Base-by-base conservation (phyloP, 768 basidiomycete species). In the Macrolepiota albuminosa region DNA sequence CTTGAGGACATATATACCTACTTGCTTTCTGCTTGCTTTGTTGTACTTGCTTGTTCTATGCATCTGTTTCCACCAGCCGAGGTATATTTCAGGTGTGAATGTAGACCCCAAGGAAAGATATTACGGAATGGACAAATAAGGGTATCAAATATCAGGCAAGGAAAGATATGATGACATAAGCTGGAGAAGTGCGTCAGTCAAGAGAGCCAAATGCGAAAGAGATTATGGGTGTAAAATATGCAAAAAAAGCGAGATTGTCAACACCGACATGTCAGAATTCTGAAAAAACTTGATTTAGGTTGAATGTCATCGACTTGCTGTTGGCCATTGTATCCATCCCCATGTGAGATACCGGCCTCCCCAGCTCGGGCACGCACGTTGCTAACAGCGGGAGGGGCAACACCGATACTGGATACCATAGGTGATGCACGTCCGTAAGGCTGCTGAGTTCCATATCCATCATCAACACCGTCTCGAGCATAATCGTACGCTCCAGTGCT, bases 251-350 rank as follows among this genome's bases (percentile, higher is more conserved):
- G 55, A 60, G 54, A 63, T 64, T 64, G 66, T 66, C 84, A 87
- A 76, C 91, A 93, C 68, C 84, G 85, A 75, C 91, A 93, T 50
- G 89, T 91, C 61, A 93, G 73, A 63, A 92, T 82, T 73, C 82
- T 80, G 77, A 88, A 78, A 56, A 89, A 75, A 63, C 77, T 76
- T 57, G 78, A 75, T 72, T 83, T 81, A 61, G 80, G 83, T 59
- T 73, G 77, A 61, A 75, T 76, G 54, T 81, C 80, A 61, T 84
- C 80, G 60, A 77, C 78, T 62, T 81, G 77, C 70, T 81, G 77
- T 69, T 88, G 82, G 46, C 82, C 81, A 66, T 83, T 71, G 61
- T 78, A 87, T 64, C 78, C 84, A 57, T 76, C 86, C 63, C 77
- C 83, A 67, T 84, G 83, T 56, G 85, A 81, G 61, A 82, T 79